Evolutionary conservation across 306 rosid species (phyloP).

Genomic region (Comarum palustre): DNA sequence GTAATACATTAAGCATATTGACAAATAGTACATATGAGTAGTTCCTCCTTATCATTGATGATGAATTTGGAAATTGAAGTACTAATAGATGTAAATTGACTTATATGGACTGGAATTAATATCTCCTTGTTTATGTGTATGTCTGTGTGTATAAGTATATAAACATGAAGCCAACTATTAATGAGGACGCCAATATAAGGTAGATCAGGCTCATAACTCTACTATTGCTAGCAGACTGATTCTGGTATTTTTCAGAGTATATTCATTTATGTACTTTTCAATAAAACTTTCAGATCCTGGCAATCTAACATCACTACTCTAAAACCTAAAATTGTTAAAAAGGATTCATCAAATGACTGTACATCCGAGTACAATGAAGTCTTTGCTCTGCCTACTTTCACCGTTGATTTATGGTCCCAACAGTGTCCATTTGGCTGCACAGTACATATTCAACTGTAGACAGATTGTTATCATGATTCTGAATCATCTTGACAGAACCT

Average conservation of each 20-base stretch:
- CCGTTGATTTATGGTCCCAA: slow-evolving; percentile 50
- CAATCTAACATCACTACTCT: slow-evolving; percentile 8
- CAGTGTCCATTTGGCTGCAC: slow-evolving; percentile 63
- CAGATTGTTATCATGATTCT: slow-evolving; percentile 20
- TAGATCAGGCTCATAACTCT: background rate
- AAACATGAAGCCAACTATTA: background rate
- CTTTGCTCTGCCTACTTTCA: slow-evolving; percentile 52
- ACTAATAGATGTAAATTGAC: background rate
- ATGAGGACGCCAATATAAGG: background rate
- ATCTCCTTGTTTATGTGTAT: background rate
- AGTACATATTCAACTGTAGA: slow-evolving; percentile 21
- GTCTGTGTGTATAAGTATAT: background rate
- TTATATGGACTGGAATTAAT: background rate
- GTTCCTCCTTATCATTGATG: background rate
- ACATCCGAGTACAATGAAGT: slow-evolving; percentile 64
- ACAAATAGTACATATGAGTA: background rate
- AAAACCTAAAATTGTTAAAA: slow-evolving; percentile 9
- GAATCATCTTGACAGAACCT: slow-evolving; percentile 39
- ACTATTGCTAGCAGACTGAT: background rate
- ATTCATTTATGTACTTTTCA: background rate
- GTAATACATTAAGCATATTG: background rate
- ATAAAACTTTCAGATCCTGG: slow-evolving; percentile 7
- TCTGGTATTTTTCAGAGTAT: background rate
- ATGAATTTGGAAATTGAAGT: background rate
- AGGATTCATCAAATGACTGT: slow-evolving; percentile 16